Base-by-base conservation (phyloP, 306 rosid species). In the Neltuma alba region DNA sequence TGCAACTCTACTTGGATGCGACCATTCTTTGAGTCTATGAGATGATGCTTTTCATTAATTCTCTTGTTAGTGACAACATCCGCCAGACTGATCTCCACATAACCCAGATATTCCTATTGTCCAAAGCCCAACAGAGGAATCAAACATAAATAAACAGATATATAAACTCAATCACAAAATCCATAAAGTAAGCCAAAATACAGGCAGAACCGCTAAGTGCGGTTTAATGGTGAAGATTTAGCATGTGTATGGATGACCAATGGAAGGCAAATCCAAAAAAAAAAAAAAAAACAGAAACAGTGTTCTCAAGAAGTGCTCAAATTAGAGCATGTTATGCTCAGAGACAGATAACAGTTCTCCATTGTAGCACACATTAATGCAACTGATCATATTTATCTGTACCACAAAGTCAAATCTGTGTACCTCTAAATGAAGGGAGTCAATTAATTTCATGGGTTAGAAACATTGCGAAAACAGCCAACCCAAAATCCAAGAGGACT, bases 11-110 rank as follows among this genome's bases (percentile, higher is more conserved):
- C 70, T 74, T 92, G 99, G 80, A 94, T 55, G 71, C 86, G 88
- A n/a, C 99, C 99, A 72, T 94, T 94, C 92, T 89, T 94, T 9
- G 99, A 94, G 86, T 92, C 97, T 81, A 94, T 94, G 68, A 92
- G 97, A 81, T 92, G 93, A 76, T 82, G 89, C 85, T 88, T 94
- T 88, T 94, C 97, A 37, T 94, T 94, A 50, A 92, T 91, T 34
- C 97, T 82, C 77, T 84, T 91, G 91, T 94, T 94, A 11, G 89
- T 16, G 40, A 92, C 88, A 5, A 92, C 97, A 37, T 94, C 97
- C 1, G 87, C 79, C 13, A 94, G 93, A 90, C 36, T 76, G 82
- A 92, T 90, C 57, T 91, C 88, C 2, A 85, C 66, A 61, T 92
- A 91, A 21, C 99, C 99, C 84, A 94, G 77, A 40, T 90, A 63